phyloP scores from a whole-genome alignment of 306 rosid species.

The Quercus variabilis region DNA sequence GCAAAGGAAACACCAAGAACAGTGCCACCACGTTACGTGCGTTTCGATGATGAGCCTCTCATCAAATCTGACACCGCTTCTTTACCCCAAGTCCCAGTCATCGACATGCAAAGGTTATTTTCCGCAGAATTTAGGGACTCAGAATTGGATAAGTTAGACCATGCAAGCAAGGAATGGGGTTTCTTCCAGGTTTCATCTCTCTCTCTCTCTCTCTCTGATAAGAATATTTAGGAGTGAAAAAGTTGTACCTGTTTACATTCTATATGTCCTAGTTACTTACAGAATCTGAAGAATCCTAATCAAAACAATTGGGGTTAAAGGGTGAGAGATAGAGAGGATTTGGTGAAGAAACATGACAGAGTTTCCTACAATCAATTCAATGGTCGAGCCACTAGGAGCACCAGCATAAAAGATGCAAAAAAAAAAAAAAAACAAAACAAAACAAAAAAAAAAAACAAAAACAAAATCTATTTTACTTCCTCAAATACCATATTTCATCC shows the following conservation, averaged over 20 bases:
- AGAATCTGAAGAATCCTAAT: too few species aligned
- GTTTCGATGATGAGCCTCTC: neutral
- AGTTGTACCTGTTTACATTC: neutral
- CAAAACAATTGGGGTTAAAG: too few species aligned
- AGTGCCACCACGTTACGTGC: neutral
- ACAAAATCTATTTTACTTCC: too few species aligned
- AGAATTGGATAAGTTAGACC: constrained; percentile 30
- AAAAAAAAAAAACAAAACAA: too few species aligned
- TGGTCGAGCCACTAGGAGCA: too few species aligned
- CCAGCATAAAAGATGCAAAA: too few species aligned
- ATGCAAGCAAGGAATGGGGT: constrained; percentile 55
- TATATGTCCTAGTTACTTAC: too few species aligned
- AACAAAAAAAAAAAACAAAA: too few species aligned
- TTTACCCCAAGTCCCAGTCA: neutral
- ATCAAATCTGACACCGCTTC: neutral
- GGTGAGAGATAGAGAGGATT: too few species aligned
- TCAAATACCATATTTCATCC: too few species aligned
- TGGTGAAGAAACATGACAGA: too few species aligned
- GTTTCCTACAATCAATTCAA: too few species aligned
- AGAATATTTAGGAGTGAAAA: neutral
- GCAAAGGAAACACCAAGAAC: neutral
- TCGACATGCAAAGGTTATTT: constrained; percentile 8
- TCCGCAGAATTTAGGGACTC: constrained; percentile 4
- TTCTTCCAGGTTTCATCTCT: constrained; percentile 35
- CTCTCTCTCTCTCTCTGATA: neutral